Conservation (phyloP, 768 basidiomycete genomes). For the Boletus pseudo-olivaceus region DNA sequence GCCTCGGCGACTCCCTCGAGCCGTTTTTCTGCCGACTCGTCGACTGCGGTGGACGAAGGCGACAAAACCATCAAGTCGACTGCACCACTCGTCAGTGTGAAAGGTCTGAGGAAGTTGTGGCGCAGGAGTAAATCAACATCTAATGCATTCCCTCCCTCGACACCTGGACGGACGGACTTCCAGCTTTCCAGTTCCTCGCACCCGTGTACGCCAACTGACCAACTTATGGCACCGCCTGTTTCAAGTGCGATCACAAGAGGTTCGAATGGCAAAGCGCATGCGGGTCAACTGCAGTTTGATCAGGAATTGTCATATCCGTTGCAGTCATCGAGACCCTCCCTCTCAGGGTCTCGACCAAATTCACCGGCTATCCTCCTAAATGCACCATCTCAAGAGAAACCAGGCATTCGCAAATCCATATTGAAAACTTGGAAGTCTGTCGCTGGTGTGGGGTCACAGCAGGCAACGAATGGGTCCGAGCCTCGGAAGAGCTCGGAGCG, state of each 20-base stretch:
- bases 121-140: conserved; percentile 58
- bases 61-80: conserved; percentile 28
- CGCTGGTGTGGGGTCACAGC: conserved; percentile 33
- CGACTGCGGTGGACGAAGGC: conserved; percentile 33
- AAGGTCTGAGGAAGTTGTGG: conserved; percentile 74
- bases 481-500: conserved; percentile 40
- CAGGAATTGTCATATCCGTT: conserved; percentile 57
- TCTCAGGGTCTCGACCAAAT: conserved; percentile 32
- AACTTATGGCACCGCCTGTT: conserved; percentile 24
- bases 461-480: conserved; percentile 29
- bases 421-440: conserved; percentile 61
- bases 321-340: conserved; percentile 29
- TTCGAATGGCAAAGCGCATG: conserved; percentile 24
- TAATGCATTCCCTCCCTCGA: conserved; percentile 34
- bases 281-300: conserved; percentile 62
- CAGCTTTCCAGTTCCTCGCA: conserved; percentile 23
- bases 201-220: conserved; percentile 36
- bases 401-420: conserved; percentile 62
- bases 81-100: conserved; percentile 66
- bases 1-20: conserved; percentile 40
- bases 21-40: conserved; percentile 77
- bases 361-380: conserved; percentile 19
- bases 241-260: conserved; percentile 17
- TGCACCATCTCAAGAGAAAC: conserved; percentile 39
- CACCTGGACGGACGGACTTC: conserved; percentile 37